phyloP scores from a whole-genome alignment of 352 stramenopile genomes.

The Pseudoperonospora humuli region DNA sequence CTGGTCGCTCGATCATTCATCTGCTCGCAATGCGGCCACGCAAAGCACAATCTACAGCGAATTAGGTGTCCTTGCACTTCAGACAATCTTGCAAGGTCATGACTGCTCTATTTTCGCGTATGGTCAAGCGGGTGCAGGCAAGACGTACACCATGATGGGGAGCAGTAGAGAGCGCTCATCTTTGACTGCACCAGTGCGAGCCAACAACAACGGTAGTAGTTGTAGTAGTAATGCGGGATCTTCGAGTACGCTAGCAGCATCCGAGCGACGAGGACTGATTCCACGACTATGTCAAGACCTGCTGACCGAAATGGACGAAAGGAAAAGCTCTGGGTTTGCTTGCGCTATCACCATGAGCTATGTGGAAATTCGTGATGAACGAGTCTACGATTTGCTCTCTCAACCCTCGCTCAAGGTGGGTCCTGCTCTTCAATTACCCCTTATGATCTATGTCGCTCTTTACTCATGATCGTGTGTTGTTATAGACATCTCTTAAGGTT shows the following conservation, averaged over 20 bases:
- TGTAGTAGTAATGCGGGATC: neutral
- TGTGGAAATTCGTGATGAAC: no score
- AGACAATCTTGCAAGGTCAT: no score
- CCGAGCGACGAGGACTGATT: constrained; percentile 36
- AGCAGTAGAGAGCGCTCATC: no score
- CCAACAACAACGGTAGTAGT: constrained; percentile 1
- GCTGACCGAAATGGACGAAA: no score
- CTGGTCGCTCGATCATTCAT: constrained; percentile 53
- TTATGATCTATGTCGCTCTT: neutral
- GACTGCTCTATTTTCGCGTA: constrained; percentile 74
- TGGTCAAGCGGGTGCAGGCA: constrained; percentile 61
- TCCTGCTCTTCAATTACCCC: neutral
- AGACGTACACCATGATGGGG: constrained; percentile 69
- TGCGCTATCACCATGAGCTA: no score
- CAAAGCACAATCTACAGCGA: constrained; percentile 54
- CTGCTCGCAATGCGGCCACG: constrained; percentile 25
- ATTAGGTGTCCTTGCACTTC: constrained; percentile 44
- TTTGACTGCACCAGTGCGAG: no score
- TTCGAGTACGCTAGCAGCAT: no score
- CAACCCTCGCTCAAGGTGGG: constrained; percentile 24
- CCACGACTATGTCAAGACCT: constrained; percentile 54
- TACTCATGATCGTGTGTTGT: no score
- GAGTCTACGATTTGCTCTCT: constrained; percentile 58
- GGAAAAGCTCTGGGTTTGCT: no score
- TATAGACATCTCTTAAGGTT: no score